These are phyloP conservation scores for Pichia occidentalis DNA, from an alignment of 805 yeast species.

Conservation along the genomic window DNA sequence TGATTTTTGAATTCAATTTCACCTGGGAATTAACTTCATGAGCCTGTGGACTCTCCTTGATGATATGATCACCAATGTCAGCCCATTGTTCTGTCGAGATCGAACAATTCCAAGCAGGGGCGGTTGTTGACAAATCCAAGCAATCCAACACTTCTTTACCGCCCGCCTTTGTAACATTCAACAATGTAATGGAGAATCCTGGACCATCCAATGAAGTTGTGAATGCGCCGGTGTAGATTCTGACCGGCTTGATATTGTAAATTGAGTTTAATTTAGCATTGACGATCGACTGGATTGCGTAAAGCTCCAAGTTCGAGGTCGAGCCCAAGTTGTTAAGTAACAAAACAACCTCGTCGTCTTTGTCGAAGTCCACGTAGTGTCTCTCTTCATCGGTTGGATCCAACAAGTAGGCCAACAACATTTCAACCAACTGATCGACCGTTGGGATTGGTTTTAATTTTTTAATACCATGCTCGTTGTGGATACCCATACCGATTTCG, in stretches of 20 bases:
- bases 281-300: conserved; percentile 62
- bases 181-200: conserved; percentile 79
- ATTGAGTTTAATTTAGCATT: conserved; percentile 43
- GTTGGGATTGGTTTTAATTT: conserved; percentile 62
- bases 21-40: conserved; percentile 17
- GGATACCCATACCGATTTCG: conserved; percentile 94
- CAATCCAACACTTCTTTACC: conserved; percentile 42
- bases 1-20: conserved; percentile 26
- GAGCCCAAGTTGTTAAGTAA: conserved; percentile 87
- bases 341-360: conserved; percentile 56
- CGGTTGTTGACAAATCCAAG: conserved; percentile 67
- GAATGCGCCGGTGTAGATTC: conserved; percentile 69
- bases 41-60: conserved; percentile 26
- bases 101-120: conserved; percentile 74
- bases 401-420: conserved; percentile 56
- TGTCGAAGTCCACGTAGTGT: conserved; percentile 64
- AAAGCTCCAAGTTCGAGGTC: conserved; percentile 71
- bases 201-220: conserved; percentile 90
- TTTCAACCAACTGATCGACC: conserved; percentile 51
- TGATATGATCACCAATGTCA: conserved; percentile 10
- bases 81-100: conserved; percentile 23
- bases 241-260: conserved; percentile 54
- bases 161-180: conserved; percentile 57
- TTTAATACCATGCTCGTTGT: conserved; percentile 84
- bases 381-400: conserved; percentile 67